These are phyloP conservation scores for Acacia melanoxylon DNA, from an alignment of 306 rosid species.

Conservation along the genomic window DNA sequence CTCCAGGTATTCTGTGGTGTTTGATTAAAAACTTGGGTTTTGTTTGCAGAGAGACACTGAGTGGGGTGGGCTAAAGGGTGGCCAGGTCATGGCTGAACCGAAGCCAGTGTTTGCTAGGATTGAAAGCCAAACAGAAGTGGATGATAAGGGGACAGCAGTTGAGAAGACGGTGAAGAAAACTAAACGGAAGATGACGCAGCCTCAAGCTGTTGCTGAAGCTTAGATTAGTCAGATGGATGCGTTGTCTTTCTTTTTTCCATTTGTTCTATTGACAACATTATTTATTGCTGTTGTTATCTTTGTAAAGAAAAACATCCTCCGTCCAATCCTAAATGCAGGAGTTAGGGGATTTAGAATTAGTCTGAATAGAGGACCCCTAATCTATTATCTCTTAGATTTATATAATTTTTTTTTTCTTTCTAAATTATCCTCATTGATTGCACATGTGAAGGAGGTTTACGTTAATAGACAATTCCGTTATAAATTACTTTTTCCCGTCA, in stretches of 20 bases:
- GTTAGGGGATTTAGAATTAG: no score
- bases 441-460: no score
- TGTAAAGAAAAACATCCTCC: neutral
- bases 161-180: slow-evolving; percentile 49
- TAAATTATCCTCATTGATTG: no score
- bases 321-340: no score
- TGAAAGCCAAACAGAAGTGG: slow-evolving; percentile 59
- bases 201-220: slow-evolving; percentile 66
- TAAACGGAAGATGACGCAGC: slow-evolving; percentile 50
- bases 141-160: slow-evolving; percentile 37
- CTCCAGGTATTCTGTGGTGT: slow-evolving; percentile 22
- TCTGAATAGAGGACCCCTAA: no score
- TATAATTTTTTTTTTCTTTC: no score
- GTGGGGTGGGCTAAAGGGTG: slow-evolving; percentile 93
- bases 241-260: neutral
- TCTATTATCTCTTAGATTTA: no score
- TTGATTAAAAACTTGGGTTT: slow-evolving; percentile 37
- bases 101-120: slow-evolving; percentile 80
- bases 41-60: slow-evolving; percentile 64
- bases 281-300: neutral
- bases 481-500: no score
- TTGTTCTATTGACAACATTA: neutral
- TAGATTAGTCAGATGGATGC: slow-evolving; percentile 18
- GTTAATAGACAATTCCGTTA: no score
- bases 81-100: slow-evolving; percentile 84